These are phyloP conservation scores for Arxiozyma telluris DNA, from an alignment of 1,139 yeast genomes.

Conservation along the genomic window DNA sequence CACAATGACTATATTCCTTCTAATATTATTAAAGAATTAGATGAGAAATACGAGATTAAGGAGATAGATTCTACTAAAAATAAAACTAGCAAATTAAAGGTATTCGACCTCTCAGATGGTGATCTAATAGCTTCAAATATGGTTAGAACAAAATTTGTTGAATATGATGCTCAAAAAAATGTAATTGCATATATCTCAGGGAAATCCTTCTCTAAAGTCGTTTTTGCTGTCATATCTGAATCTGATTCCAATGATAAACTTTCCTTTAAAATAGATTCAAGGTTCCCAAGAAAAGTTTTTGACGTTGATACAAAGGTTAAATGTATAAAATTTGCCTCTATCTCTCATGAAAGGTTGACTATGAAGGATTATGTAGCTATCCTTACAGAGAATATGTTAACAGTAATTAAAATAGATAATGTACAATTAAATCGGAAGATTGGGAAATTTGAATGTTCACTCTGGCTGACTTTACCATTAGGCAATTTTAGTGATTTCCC, in stretches of 20 bases:
- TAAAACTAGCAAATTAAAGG: not conserved
- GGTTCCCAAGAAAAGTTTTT: not conserved
- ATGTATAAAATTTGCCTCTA: slow-evolving; percentile 19
- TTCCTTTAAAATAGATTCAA: slow-evolving; percentile 12
- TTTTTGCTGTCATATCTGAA: not conserved
- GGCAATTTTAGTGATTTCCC: slow-evolving; percentile 27
- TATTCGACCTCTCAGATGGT: not conserved
- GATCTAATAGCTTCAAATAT: not conserved
- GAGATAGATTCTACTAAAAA: not conserved
- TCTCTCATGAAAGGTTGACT: slow-evolving; percentile 17
- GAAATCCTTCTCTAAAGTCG: not conserved
- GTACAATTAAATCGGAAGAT: slow-evolving; percentile 5
- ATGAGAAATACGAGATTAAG: not conserved
- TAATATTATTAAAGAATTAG: not conserved
- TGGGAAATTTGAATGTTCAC: slow-evolving; percentile 9
- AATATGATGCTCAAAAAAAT: not conserved
- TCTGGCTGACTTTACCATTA: slow-evolving; percentile 18
- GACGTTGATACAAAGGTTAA: slow-evolving; percentile 16
- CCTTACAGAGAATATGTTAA: slow-evolving; percentile 22
- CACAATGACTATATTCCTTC: not conserved
- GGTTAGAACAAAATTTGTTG: not conserved
- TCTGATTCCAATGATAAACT: not conserved
- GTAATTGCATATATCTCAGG: not conserved
- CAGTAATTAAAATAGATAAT: slow-evolving; percentile 12
- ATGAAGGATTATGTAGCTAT: slow-evolving; percentile 22